Evolutionary conservation across 2,329 filamentous ascomycete genomes (phyloP).

Genomic region (Apiospora hydei): DNA sequence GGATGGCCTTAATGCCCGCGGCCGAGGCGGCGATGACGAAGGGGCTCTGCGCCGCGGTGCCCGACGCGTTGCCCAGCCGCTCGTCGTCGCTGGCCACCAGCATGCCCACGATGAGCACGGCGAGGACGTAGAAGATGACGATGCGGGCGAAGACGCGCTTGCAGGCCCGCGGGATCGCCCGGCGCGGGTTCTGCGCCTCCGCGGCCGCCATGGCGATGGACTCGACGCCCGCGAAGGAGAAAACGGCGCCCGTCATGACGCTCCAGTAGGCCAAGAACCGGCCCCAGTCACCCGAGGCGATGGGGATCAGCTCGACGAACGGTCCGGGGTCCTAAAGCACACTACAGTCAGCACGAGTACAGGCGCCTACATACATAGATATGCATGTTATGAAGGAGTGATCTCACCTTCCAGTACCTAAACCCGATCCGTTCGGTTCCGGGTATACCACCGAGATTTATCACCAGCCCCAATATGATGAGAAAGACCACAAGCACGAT

Average conservation of each 20-base stretch:
- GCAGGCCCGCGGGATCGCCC: constrained; percentile 79
- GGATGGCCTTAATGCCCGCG: constrained; percentile 67
- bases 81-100: constrained; percentile 74
- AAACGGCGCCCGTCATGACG: constrained; percentile 67
- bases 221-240: constrained; percentile 80
- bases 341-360: neutral
- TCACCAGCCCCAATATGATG: constrained; percentile 68
- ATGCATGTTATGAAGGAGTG: neutral
- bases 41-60: constrained; percentile 71
- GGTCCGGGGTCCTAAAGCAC: constrained; percentile 60
- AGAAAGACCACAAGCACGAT: constrained; percentile 66
- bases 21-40: constrained; percentile 77
- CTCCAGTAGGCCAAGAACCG: constrained; percentile 68
- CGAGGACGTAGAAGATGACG: constrained; percentile 79
- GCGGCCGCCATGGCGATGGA: constrained; percentile 80
- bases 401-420: constrained; percentile 65
- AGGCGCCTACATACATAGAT: neutral
- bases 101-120: constrained; percentile 78
- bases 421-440: constrained; percentile 69
- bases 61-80: constrained; percentile 62
- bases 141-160: constrained; percentile 85
- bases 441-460: constrained; percentile 67
- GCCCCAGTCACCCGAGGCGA: constrained; percentile 64
- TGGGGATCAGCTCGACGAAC: constrained; percentile 64
- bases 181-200: constrained; percentile 80